Evolutionary conservation across 305 asterid species (phyloP).

Genomic region (Solanum hybrid): DNA sequence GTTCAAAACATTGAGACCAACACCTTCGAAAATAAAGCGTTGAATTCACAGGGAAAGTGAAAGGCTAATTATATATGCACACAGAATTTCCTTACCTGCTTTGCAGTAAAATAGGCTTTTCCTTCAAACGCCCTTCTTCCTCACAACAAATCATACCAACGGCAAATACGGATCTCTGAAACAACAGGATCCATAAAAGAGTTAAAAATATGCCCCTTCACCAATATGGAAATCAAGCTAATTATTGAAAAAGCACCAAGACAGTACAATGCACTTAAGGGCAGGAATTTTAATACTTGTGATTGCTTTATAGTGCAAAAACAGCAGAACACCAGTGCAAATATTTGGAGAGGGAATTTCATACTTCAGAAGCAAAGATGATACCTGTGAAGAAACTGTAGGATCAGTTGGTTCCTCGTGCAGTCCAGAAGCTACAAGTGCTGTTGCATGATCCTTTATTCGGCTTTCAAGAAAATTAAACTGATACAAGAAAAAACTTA

Average conservation of each 20-base stretch:
- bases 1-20: not conserved
- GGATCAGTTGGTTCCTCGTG: constrained; percentile 81
- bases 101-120: constrained; percentile 82
- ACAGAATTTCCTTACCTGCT: constrained; percentile 50
- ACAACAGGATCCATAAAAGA: constrained; percentile 11
- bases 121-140: constrained; percentile 97
- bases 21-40: not conserved
- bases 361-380: constrained; percentile 1
- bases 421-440: constrained; percentile 56
- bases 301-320: not conserved
- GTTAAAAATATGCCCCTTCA: not conserved
- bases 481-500: constrained; percentile 24
- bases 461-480: constrained; percentile 74
- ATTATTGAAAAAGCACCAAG: not conserved
- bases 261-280: constrained; percentile 3
- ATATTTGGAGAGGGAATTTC: not conserved
- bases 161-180: constrained; percentile 74
- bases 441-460: constrained; percentile 36
- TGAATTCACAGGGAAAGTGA: not conserved
- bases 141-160: constrained; percentile 96
- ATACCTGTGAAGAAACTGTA: constrained; percentile 87
- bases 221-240: not conserved
- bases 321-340: not conserved
- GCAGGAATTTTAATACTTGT: not conserved
- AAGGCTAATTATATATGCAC: not conserved